Conservation (phyloP, 441 rosid species). For the Omphalea diandra region DNA sequence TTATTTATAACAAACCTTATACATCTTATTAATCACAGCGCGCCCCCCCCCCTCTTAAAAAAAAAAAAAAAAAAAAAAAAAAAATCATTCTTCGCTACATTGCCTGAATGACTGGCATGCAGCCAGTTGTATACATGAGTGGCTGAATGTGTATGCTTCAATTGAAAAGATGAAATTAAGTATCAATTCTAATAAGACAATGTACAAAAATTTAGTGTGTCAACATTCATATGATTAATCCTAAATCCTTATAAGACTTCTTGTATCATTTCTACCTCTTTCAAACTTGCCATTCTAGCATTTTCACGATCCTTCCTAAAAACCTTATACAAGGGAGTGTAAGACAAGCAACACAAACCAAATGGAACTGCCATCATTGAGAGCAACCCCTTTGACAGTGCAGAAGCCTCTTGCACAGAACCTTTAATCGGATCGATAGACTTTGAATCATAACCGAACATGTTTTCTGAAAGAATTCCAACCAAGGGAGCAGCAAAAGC, state of each 20-base stretch:
- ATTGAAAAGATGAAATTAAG: background rate
- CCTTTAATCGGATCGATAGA: slow-evolving; percentile 68
- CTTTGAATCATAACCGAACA: slow-evolving; percentile 77
- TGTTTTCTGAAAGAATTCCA: slow-evolving; percentile 82
- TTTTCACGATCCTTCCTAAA: slow-evolving; percentile 71
- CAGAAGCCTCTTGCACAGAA: slow-evolving; percentile 62
- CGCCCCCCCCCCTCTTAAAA: too few species aligned
- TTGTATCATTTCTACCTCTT: slow-evolving; percentile 58
- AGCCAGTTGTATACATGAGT: background rate
- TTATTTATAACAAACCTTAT: too few species aligned
- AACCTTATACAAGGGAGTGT: slow-evolving; percentile 73
- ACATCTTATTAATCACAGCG: too few species aligned
- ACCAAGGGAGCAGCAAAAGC: slow-evolving; percentile 94
- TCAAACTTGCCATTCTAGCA: slow-evolving; percentile 43
- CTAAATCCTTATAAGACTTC: background rate
- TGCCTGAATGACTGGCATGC: too few species aligned
- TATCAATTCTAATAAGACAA: background rate
- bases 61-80: too few species aligned
- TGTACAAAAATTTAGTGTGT: background rate
- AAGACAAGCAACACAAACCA: slow-evolving; percentile 76
- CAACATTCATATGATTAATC: slow-evolving; percentile 3
- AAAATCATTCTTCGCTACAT: background rate
- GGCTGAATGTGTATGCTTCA: background rate
- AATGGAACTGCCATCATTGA: slow-evolving; percentile 94
- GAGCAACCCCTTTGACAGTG: slow-evolving; percentile 81